These are phyloP conservation scores for Scutellaria minor DNA, from an alignment of 257 asterid genomes.

Conservation along the genomic window DNA sequence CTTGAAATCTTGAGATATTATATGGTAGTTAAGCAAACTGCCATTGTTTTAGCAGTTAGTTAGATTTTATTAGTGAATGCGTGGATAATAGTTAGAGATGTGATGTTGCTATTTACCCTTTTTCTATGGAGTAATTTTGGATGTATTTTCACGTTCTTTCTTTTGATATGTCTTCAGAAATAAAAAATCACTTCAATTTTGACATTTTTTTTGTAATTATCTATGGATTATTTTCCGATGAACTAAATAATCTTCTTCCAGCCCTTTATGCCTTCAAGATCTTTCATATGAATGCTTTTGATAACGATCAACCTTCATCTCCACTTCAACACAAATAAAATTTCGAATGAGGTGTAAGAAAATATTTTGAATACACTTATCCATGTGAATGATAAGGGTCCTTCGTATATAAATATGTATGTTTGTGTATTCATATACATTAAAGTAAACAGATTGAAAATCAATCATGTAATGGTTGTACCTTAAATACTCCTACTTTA, in stretches of 20 bases:
- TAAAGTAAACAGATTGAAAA: too few species aligned
- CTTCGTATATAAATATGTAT: not conserved
- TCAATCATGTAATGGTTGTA: not conserved
- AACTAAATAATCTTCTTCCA: not conserved
- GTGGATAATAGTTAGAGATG: not conserved
- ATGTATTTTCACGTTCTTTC: not conserved
- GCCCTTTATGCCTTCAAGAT: conserved; percentile 5
- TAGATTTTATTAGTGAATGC: conserved; percentile 7
- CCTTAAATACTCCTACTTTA: not conserved
- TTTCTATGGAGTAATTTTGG: not conserved
- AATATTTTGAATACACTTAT: not conserved
- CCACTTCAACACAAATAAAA: not conserved
- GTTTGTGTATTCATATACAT: too few species aligned
- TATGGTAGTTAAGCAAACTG: not conserved
- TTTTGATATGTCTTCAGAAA: not conserved
- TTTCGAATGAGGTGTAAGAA: not conserved
- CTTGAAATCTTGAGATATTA: conserved; percentile 18
- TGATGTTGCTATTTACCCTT: not conserved
- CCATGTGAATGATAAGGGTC: not conserved
- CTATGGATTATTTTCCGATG: not conserved
- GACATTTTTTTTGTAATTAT: not conserved
- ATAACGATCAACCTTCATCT: not conserved
- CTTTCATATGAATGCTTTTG: conserved; percentile 8
- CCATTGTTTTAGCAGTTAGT: not conserved
- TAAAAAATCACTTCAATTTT: not conserved